Percentiles rank a stretch among this genome's conserved stretches.
Evolutionary conservation across 164 flowering plant genomes (phyloP).

Genomic region (Hamamelis virginiana): DNA sequence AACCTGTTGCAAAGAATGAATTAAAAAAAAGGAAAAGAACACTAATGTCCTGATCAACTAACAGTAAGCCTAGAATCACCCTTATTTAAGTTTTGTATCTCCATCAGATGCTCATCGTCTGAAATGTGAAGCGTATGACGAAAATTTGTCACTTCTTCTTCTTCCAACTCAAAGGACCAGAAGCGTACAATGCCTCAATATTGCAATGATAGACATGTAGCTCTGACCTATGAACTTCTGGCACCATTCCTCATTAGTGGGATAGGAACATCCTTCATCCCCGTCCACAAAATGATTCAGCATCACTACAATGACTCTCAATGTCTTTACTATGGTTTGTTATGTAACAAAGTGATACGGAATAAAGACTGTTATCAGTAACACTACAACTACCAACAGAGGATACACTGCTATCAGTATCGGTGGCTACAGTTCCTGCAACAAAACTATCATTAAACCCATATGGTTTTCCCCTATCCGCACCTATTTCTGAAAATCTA

Average conservation of each 20-base stretch:
- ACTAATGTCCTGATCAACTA: background rate
- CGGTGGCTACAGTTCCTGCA: slow-evolving; percentile 16
- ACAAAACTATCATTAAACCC: background rate
- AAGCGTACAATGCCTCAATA: slow-evolving; percentile 12
- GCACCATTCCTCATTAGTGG: slow-evolving; percentile 15
- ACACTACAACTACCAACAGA: slow-evolving; percentile 41
- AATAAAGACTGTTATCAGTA: slow-evolving; percentile 4
- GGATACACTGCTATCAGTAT: slow-evolving; percentile 14
- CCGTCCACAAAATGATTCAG: slow-evolving; percentile 20
- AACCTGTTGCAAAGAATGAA: no score
- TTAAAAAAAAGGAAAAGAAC: no score
- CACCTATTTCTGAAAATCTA: slow-evolving; percentile 7
- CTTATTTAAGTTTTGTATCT: background rate
- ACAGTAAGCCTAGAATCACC: background rate
- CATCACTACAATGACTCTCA: slow-evolving; percentile 26
- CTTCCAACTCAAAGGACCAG: slow-evolving; percentile 2
- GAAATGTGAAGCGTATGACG: slow-evolving; percentile 7
- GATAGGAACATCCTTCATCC: slow-evolving; percentile 9
- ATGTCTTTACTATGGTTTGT: slow-evolving; percentile 13
- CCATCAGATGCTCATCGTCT: slow-evolving; percentile 19
- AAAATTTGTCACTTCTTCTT: slow-evolving; percentile 7
- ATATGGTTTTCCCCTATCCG: background rate
- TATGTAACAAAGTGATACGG: no score
- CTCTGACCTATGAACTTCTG: slow-evolving; percentile 28
- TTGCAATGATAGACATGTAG: slow-evolving; percentile 12